Evolutionary conservation across 305 asterid genomes (phyloP).

Genomic region (Fraxinus dipetala): DNA sequence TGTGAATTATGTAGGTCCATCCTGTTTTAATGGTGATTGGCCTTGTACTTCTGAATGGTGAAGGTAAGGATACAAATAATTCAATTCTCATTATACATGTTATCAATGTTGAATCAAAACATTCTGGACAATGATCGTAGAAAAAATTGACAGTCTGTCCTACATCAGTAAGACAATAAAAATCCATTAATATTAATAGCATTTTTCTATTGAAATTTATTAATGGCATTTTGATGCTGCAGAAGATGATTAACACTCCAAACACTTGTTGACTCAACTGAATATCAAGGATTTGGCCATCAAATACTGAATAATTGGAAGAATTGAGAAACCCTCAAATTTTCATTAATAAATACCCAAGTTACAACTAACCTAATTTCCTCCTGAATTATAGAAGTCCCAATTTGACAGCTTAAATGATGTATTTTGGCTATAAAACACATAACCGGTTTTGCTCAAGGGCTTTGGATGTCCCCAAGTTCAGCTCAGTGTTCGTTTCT

Average conservation of each 20-base stretch:
- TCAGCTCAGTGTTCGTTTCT: neutral
- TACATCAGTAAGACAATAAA: neutral
- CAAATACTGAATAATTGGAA: neutral
- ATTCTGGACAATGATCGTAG: neutral
- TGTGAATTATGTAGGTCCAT: conserved; percentile 59
- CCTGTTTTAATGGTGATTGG: conserved; percentile 83
- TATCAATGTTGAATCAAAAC: neutral
- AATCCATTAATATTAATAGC: neutral
- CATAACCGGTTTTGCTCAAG: neutral
- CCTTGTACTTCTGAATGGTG: conserved; percentile 77
- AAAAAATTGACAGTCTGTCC: neutral
- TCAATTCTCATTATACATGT: neutral
- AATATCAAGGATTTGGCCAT: neutral
- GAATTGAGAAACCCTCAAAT: neutral
- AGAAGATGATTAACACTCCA: neutral
- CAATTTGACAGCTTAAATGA: neutral
- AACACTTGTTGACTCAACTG: neutral
- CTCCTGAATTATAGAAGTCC: neutral
- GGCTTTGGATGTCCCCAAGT: neutral
- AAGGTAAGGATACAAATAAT: conserved; percentile 49
- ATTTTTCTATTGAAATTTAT: neutral
- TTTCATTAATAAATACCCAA: neutral
- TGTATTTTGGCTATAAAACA: neutral
- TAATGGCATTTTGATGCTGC: neutral
- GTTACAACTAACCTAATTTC: neutral